Base-by-base conservation (phyloP, 2,329 filamentous ascomycete genomes). In the Calycina marina region DNA sequence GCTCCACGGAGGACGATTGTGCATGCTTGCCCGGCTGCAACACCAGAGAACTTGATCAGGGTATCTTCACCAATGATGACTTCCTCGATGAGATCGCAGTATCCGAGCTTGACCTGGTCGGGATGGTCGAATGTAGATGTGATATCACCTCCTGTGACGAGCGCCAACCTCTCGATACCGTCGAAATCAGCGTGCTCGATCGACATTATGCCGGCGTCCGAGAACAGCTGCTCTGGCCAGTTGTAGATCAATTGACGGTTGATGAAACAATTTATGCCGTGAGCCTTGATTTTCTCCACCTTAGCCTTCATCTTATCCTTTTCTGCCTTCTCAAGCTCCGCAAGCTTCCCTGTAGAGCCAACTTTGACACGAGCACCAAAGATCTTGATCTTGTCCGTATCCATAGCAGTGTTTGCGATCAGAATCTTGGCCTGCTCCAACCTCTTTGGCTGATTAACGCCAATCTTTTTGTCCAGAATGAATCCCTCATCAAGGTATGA, bases 351-450 rank as follows among this genome's bases (percentile, higher is more conserved):
- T 3, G 90, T 98, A 18, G 84, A 88, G 46, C 83, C 81, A 39
- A 98, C 90, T 70, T 96, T 96, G 51, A 98, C 84, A 38, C 88
- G 75, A 11, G 90, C 90, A 42, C 90, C 90, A 50, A 98, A 98
- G 51, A 98, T 96, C 71, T 98, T 98, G 64, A 98, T 83, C 69
- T 98, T 98, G 63, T 98, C 90, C 20, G 90, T 98, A 60, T 98
- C 90, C 90, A 98, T 98, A 9, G 86, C 81, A 6, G 90, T 98
- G 63, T 98, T 98, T 42, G 90, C 90, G 14, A 98, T 82, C 35
- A 98, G 62, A 44, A 98, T 98, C 66, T 96, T 98, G 45, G 88
- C 90, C 57, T 98, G 96, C 58, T 96, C 88, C 51, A 98, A 66
- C 37, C 85, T 71, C 69, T 96, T 96, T 34, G 90, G 90, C 60